Conservation (phyloP, 768 basidiomycete species). For the Phanerodontia chrysosporium region DNA sequence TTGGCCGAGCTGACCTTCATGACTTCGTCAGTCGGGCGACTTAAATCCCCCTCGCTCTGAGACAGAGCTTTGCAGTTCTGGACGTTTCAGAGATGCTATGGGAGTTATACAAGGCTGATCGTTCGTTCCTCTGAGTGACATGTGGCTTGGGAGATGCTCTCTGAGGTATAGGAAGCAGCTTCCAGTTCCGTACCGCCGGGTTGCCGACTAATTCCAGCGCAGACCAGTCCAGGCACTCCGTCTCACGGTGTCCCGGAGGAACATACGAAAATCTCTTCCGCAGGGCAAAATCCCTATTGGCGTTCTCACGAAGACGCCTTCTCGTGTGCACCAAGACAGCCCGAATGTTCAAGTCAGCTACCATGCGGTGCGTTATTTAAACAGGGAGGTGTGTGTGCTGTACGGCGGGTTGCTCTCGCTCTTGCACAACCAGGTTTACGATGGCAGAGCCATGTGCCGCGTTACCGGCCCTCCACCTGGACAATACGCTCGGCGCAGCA, state of each 20-base stretch:
- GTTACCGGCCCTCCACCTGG: background rate
- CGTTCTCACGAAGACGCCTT: background rate
- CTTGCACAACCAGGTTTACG: background rate
- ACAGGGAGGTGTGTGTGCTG: background rate
- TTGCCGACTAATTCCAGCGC: background rate
- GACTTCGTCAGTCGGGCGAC: no score
- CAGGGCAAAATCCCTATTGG: background rate
- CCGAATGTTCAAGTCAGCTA: background rate
- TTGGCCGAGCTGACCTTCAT: no score
- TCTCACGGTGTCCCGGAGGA: background rate
- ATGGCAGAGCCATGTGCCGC: background rate
- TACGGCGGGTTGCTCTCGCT: background rate
- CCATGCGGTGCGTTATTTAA: background rate
- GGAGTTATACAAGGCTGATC: background rate
- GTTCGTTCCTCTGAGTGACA: background rate
- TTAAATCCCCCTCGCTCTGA: no score
- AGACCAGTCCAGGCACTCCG: background rate
- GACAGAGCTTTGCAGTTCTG: no score
- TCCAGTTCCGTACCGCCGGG: background rate
- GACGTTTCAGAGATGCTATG: no score
- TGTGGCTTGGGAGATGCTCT: background rate
- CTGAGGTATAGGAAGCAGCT: background rate
- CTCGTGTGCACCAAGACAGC: no score
- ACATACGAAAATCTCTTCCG: background rate
- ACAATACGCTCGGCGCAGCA: constrained; percentile 11